A percentile compares a stretch with the other conserved stretches of the same genome.
Evolutionary conservation across 148 eudicot species (phyloP).

Genomic region (Pouteria glomerata): DNA sequence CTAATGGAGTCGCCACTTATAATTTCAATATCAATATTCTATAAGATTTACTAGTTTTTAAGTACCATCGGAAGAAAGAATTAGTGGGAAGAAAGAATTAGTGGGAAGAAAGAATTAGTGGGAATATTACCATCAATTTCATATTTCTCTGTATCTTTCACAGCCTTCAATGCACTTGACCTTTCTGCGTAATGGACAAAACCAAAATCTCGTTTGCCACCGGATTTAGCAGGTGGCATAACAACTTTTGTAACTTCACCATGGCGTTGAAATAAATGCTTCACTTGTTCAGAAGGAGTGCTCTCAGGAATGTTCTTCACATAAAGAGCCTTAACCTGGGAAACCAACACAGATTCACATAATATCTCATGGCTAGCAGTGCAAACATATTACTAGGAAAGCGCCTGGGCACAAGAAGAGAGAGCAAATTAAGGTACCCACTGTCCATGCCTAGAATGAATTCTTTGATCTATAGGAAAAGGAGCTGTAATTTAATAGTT

Average conservation of each 20-base stretch:
- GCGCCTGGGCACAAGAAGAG: not conserved
- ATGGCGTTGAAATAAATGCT: constrained; percentile 88
- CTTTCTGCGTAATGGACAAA: constrained; percentile 90
- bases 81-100: too few species aligned
- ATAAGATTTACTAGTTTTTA: too few species aligned
- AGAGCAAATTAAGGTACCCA: not conserved
- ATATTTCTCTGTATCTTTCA: constrained; percentile 78
- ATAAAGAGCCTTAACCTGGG: constrained; percentile 96
- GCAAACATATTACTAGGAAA: not conserved
- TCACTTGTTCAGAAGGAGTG: constrained; percentile 72
- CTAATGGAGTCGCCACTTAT: not conserved
- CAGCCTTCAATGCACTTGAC: constrained; percentile 91
- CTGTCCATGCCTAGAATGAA: not conserved
- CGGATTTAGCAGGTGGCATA: constrained; percentile 85
- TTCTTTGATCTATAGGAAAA: not conserved
- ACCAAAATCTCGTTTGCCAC: constrained; percentile 92
- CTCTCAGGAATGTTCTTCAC: constrained; percentile 92
- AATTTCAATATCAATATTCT: not conserved
- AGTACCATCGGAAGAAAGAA: not conserved
- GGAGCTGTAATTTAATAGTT: not conserved
- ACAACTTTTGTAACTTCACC: constrained; percentile 96
- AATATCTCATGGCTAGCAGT: not conserved
- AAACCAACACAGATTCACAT: constrained; percentile 10
- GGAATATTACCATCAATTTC: constrained; percentile 71
- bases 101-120: too few species aligned